These are phyloP conservation scores for Apodospora peruviana DNA, from an alignment of 495 filamentous ascomycete genomes.

Conservation along the genomic window DNA sequence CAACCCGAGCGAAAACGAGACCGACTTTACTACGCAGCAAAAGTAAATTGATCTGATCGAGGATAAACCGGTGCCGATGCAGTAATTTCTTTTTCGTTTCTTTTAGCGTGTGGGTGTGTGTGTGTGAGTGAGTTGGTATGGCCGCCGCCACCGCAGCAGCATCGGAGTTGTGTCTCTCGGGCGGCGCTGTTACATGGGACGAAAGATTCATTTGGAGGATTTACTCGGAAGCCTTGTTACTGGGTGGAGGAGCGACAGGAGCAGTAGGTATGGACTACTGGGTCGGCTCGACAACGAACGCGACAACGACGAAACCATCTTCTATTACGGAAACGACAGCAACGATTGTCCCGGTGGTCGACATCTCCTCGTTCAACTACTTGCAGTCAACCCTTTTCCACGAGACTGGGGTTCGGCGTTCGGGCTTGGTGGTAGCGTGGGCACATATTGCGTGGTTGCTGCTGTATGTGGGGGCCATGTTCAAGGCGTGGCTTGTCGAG, in stretches of 20 bases:
- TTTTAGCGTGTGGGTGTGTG: no score
- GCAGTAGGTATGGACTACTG: not conserved
- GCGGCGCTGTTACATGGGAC: not conserved
- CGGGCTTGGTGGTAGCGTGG: not conserved
- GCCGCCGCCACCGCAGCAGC: not conserved
- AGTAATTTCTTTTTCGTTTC: not conserved
- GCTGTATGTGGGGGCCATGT: no score
- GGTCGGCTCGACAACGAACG: slow-evolving; percentile 7
- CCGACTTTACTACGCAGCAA: slow-evolving; percentile 71
- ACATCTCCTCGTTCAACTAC: slow-evolving; percentile 2
- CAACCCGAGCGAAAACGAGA: slow-evolving; percentile 55
- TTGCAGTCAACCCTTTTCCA: not conserved
- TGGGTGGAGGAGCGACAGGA: not conserved
- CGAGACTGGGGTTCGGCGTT: not conserved
- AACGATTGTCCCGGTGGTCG: not conserved
- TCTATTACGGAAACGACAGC: not conserved
- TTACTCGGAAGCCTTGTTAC: not conserved
- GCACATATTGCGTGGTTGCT: not conserved
- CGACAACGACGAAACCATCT: no score
- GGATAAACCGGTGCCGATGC: not conserved
- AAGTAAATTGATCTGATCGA: slow-evolving; percentile 8
- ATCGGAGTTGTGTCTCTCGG: not conserved
- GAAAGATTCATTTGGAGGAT: not conserved
- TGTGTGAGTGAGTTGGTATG: no score
- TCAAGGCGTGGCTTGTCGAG: no score